Percentiles rank a stretch among this genome's conserved stretches.
Evolutionary conservation across 2,329 filamentous ascomycete species (phyloP).

Genomic region (Thyridium curvatum): DNA sequence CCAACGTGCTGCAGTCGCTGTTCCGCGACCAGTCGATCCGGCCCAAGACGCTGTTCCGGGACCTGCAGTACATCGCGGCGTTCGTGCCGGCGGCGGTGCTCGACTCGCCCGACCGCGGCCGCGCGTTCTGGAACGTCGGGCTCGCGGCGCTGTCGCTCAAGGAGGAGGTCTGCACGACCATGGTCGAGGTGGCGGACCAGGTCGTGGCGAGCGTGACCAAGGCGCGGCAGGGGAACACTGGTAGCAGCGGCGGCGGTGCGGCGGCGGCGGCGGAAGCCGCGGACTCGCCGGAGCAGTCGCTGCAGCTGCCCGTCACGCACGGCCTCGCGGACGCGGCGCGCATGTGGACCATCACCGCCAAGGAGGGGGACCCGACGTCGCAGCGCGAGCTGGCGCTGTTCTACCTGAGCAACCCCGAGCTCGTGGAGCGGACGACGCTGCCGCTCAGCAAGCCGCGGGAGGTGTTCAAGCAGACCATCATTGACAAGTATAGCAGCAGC

Average conservation of each 20-base stretch:
- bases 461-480: conserved; percentile 83
- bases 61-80: conserved; percentile 67
- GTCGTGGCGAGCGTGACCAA: conserved; percentile 54
- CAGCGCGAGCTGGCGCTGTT: conserved; percentile 91
- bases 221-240: conserved; percentile 33
- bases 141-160: conserved; percentile 85
- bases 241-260: conserved; percentile 20
- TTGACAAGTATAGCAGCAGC: conserved; percentile 64
- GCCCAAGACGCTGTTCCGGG: conserved; percentile 76
- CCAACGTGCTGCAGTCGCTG: conserved; percentile 59
- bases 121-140: conserved; percentile 86
- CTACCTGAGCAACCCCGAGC: conserved; percentile 85
- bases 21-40: conserved; percentile 63
- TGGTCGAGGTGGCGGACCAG: conserved; percentile 55
- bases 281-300: conserved; percentile 23
- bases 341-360: conserved; percentile 90
- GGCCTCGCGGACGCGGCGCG: conserved; percentile 74
- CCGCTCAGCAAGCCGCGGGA: conserved; percentile 80
- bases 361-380: conserved; percentile 81
- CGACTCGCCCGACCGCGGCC: conserved; percentile 58
- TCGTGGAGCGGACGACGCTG: conserved; percentile 72
- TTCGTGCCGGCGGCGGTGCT: conserved; percentile 56
- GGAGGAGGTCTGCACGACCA: conserved; percentile 77
- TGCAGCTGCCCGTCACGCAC: conserved; percentile 48
- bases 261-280: conserved; percentile 2